Base-by-base conservation (phyloP, 2,329 filamentous ascomycete genomes). In the Nothophaeocryptopus gaeumannii region DNA sequence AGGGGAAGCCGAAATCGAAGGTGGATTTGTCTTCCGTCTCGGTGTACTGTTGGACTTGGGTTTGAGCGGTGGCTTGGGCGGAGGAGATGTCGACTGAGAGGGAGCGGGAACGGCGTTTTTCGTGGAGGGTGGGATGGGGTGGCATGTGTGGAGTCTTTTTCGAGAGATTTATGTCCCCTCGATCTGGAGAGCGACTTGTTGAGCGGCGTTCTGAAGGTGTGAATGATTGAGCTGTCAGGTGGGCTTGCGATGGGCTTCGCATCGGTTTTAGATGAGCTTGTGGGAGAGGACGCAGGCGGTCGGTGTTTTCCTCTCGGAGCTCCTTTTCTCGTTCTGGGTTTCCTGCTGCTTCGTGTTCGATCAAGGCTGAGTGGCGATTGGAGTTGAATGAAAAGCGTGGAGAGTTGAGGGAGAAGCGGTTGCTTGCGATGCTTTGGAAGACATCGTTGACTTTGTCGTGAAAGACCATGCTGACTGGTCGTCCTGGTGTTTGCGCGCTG, bases 381-480 rank as follows among this genome's bases (percentile, higher is more conserved):
- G 50, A 52, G 33, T 31, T 34, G 33, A 36, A 42, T 5, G 46
- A 43, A 34, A 50, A 45, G 12, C 53, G 8, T 64, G 67, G 7
- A 5, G 72, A 73, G 48, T 67, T 65, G 43, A 67, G 69, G 8
- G 72, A 75, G 32, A 71, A 66, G 37, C 74, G 69, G 58, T 95
- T 93, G 45, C 86, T 86, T 3, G 88, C 90, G 48, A 95, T 89
- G 38, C 86, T 88, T 26, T 91, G 86, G 34, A 96, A 88, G 48
- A 91, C 89, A 14, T 88, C 86, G 67, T 95, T 90, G 49, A 96
- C 82, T 68, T 86, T 89, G 70, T 95, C 89, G 66, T 95, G 88
- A 60, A 95, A 84, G 60, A 85, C 74, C 59, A 85, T 84, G 61
- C 85, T 89, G 48, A 92, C 77, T 2, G 85, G 85, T 39, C 77